Base-by-base conservation (phyloP, 805 yeast genomes). In the Starmerella khaoyaiensis region DNA sequence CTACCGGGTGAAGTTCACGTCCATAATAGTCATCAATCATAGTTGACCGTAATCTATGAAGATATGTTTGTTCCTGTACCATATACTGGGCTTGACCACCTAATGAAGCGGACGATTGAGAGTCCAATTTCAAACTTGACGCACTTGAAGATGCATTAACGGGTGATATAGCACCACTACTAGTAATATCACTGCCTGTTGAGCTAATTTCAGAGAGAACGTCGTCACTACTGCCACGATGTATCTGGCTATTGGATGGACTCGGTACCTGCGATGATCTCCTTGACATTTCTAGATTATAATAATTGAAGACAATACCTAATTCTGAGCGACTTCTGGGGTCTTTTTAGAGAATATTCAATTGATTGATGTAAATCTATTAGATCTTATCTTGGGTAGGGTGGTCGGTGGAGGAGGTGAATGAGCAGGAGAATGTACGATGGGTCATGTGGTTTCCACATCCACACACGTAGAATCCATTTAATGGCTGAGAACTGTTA, bases 61-160 rank as follows among this genome's bases (percentile, higher is more conserved):
- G 56, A 49, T 79, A 79, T 1, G 74, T 69, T 48, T 67, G 67
- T 52, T 80, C 90, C 50, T 79, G 86, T 3, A 74, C 70, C 40
- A 65, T 50, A 51, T 71, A 72, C 48, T 62, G 67, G 25, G 60
- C 60, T 45, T 50, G 56, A 12, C 44, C 41, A 16, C 41, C 41
- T 3, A 40, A 32, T 3, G 30, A 33, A 2, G 40, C 32, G 22
- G 15, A 4, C 18, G 19, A n/a, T 22, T 6, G 31, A 12, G 18
- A 21, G 5, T 11, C 5, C 19, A 23, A n/a, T n/a, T 23, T 23
- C 26, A n/a, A 23, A 23, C 26, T 23, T n/a, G 12, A n/a, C 11
- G n/a, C 26, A 23, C 11, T n/a, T 11, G n/a, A 11, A 23, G n/a
- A 23, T n/a, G 12, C 26, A 23, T n/a, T 23, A 23, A 11, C 12